Percentiles rank a stretch among this genome's conserved stretches.
Evolutionary conservation across 1,284 basidiomycete species (phyloP).

Genomic region (Cryptococcus jaspeensis): DNA sequence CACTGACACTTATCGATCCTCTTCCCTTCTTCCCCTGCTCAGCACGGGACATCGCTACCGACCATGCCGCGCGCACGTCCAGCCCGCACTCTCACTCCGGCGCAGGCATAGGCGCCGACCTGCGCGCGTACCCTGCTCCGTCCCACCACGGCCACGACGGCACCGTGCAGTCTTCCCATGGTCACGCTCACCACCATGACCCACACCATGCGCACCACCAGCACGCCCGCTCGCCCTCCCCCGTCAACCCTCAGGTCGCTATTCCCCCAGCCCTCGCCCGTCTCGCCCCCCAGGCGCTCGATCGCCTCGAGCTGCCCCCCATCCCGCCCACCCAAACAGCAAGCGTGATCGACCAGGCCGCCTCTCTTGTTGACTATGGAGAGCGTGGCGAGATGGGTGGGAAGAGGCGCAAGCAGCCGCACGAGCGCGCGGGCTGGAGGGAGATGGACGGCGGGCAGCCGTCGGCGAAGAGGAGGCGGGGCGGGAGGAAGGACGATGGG

Average conservation of each 20-base stretch:
- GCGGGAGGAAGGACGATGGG: slow-evolving; percentile 5
- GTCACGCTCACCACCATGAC: no score
- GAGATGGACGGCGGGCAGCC: slow-evolving; percentile 35
- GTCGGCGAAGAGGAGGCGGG: slow-evolving; percentile 9
- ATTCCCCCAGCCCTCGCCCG: slow-evolving; percentile 10
- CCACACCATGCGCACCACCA: no score
- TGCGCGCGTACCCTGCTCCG: no score
- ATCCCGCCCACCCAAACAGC: neutral
- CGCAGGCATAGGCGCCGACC: no score
- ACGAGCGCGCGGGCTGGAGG: slow-evolving; percentile 47
- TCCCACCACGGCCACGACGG: no score
- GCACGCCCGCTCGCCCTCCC: slow-evolving; percentile 1
- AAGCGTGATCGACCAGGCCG: slow-evolving; percentile 6
- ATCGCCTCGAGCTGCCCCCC: slow-evolving; percentile 4
- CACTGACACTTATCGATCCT: no score
- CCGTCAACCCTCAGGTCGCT: slow-evolving; percentile 11
- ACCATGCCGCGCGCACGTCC: no score
- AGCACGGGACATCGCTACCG: no score
- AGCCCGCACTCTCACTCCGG: no score
- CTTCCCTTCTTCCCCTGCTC: no score
- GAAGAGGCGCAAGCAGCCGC: slow-evolving; percentile 40
- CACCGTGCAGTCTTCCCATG: no score
- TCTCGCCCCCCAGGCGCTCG: slow-evolving; percentile 7
- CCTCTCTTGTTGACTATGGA: slow-evolving; percentile 2
- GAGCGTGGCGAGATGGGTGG: slow-evolving; percentile 48